phyloP scores from a whole-genome alignment of 352 stramenopile genomes.

The Phytopythium delawarense region DNA sequence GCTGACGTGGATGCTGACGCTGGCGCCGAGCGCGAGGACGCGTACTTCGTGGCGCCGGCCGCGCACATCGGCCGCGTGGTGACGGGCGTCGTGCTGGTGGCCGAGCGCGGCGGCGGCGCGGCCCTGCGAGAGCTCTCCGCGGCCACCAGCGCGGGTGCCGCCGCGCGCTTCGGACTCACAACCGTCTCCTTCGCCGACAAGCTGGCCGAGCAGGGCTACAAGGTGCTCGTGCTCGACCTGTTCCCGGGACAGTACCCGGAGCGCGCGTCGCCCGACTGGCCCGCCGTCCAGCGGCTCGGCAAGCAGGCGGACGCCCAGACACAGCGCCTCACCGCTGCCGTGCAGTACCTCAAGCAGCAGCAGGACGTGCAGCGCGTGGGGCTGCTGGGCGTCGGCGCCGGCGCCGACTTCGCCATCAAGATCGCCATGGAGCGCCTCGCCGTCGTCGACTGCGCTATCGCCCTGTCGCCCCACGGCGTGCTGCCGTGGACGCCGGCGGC shows the following conservation, averaged over 20 bases:
- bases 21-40: conserved; percentile 19
- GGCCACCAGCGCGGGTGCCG: not conserved
- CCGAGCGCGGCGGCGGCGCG: conserved; percentile 26
- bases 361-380: conserved; percentile 76
- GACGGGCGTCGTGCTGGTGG: conserved; percentile 73
- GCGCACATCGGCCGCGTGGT: conserved; percentile 81
- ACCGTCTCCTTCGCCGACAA: conserved; percentile 81
- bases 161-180: conserved; percentile 46
- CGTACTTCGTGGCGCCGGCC: conserved; percentile 69
- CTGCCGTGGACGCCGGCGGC: conserved; percentile 21
- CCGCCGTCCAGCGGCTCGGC: conserved; percentile 11
- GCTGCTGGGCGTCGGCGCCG: conserved; percentile 58
- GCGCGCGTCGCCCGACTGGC: conserved; percentile 10
- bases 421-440: conserved; percentile 39
- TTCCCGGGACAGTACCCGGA: conserved; percentile 11
- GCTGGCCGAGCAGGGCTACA: conserved; percentile 85
- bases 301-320: conserved; percentile 17
- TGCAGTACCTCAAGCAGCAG: conserved; percentile 54
- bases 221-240: conserved; percentile 71
- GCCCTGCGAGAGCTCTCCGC: conserved; percentile 26
- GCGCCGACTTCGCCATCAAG: conserved; percentile 64
- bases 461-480: conserved; percentile 64
- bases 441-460: conserved; percentile 57
- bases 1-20: too few species aligned
- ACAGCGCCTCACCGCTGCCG: conserved; percentile 37